These are phyloP conservation scores for Neurospora sp. DNA, from an alignment of 2,329 filamentous ascomycete species.

Conservation along the genomic window DNA sequence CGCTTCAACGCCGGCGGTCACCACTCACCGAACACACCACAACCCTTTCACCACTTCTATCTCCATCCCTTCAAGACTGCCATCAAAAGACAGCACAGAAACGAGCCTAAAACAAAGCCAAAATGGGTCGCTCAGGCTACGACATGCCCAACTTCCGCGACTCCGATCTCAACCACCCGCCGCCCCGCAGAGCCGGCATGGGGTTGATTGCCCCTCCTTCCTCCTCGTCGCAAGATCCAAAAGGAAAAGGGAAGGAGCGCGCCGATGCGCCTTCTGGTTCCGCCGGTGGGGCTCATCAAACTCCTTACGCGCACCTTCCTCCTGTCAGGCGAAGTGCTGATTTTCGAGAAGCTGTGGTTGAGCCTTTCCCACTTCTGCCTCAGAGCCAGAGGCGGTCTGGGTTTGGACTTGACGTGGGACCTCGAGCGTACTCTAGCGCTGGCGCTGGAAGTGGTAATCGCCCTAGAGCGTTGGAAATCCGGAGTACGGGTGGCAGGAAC, in stretches of 20 bases:
- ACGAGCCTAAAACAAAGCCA: not conserved
- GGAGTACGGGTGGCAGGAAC: not conserved
- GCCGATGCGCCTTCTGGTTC: not conserved
- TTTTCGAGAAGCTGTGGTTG: not conserved
- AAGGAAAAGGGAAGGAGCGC: not conserved
- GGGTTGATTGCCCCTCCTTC: accelerated
- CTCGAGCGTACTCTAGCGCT: not conserved
- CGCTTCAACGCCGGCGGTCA: not conserved
- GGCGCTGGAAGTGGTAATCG: not conserved
- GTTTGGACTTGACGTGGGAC: not conserved
- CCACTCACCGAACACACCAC: not conserved
- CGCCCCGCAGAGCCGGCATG: not conserved
- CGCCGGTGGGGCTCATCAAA: not conserved
- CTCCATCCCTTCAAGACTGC: not conserved
- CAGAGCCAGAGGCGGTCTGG: not conserved
- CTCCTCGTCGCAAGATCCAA: not conserved
- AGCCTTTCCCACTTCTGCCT: not conserved
- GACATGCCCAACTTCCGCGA: not conserved
- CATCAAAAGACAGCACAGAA: not conserved
- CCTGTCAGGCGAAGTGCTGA: not conserved
- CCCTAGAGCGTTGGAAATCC: conserved; percentile 9
- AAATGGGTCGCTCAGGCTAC: not conserved
- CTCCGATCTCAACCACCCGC: not conserved
- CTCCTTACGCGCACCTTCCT: not conserved
- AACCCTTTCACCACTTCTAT: not conserved